phyloP scores from a whole-genome alignment of 139 green algal genomes.

The Klebsormidium nitens region DNA sequence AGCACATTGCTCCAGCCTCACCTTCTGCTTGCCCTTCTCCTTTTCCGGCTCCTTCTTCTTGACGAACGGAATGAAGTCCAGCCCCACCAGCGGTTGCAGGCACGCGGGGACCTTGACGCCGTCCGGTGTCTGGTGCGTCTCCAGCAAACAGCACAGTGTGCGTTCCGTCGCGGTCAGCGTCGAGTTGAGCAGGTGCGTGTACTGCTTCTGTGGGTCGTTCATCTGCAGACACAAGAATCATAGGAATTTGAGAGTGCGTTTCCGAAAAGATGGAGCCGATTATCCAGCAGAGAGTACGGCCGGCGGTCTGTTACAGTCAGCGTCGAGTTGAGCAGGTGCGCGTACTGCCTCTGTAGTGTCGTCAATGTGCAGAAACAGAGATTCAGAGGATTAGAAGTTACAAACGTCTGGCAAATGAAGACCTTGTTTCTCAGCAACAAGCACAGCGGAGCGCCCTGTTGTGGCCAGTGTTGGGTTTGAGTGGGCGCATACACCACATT shows the following conservation, averaged over 20 bases:
- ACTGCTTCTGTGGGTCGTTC: slow-evolving; percentile 65
- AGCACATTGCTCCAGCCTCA: too few species aligned
- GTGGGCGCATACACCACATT: too few species aligned
- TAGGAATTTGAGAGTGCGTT: slow-evolving; percentile 19
- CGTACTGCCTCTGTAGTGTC: slow-evolving; percentile 70
- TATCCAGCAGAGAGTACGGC: slow-evolving; percentile 97
- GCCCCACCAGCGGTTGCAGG: slow-evolving; percentile 80
- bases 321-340: slow-evolving; percentile 98
- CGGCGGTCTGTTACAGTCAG: slow-evolving; percentile 92
- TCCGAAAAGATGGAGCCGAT: slow-evolving; percentile 58
- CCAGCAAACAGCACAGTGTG: slow-evolving; percentile 95
- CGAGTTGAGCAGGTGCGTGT: slow-evolving; percentile 97
- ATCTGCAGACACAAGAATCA: slow-evolving; percentile 5
- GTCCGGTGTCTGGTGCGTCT: slow-evolving; percentile 87
- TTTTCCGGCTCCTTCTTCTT: too few species aligned
- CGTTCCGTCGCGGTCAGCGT: slow-evolving; percentile 94
- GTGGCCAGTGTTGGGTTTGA: too few species aligned
- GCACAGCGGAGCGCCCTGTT: too few species aligned
- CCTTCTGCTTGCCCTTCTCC: too few species aligned
- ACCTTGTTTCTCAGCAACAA: too few species aligned
- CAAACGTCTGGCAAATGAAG: too few species aligned
- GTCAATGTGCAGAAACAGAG: background rate
- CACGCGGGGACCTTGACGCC: slow-evolving; percentile 61
- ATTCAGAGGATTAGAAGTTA: too few species aligned
- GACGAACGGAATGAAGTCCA: slow-evolving; percentile 94